These are phyloP conservation scores for Phlebiopsis flavidoalba DNA, from an alignment of 768 basidiomycete species.

Conservation along the genomic window DNA sequence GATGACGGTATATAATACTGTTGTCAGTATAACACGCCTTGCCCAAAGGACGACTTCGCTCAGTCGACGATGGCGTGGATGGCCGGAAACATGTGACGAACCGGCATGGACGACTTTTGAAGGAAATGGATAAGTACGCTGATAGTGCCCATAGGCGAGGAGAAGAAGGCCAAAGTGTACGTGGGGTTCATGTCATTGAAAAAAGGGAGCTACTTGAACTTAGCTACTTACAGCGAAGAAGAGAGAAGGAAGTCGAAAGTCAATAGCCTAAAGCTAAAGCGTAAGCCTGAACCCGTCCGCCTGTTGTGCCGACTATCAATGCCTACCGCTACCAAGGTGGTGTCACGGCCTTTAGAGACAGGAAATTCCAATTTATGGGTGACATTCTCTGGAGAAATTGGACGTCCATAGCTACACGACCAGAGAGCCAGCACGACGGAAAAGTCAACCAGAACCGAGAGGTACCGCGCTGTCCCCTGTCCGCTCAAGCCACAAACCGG, in stretches of 20 bases:
- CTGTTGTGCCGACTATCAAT: conserved; percentile 55
- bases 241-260: conserved; percentile 32
- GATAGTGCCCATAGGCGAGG: conserved; percentile 58
- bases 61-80: conserved; percentile 88
- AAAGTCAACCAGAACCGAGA: conserved; percentile 58
- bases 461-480: conserved; percentile 7
- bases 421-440: conserved; percentile 42
- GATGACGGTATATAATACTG: conserved; percentile 84
- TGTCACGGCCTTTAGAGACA: conserved; percentile 74
- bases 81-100: conserved; percentile 95
- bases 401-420: conserved; percentile 42
- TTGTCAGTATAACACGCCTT: conserved; percentile 80
- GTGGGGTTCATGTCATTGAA: background rate
- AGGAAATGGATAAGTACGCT: conserved; percentile 50
- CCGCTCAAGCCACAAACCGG: conserved; percentile 12
- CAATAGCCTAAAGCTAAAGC: conserved; percentile 39
- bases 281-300: conserved; percentile 37
- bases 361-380: conserved; percentile 88
- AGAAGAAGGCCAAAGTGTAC: conserved; percentile 36
- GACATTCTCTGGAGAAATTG: conserved; percentile 69
- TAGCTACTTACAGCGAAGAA: conserved; percentile 26
- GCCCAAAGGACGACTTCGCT: conserved; percentile 91
- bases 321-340: conserved; percentile 77
- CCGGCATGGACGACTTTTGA: conserved; percentile 96
- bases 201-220: background rate